Evolutionary conservation across 1,139 yeast species (phyloP).

Genomic region (Pichia sp.): DNA sequence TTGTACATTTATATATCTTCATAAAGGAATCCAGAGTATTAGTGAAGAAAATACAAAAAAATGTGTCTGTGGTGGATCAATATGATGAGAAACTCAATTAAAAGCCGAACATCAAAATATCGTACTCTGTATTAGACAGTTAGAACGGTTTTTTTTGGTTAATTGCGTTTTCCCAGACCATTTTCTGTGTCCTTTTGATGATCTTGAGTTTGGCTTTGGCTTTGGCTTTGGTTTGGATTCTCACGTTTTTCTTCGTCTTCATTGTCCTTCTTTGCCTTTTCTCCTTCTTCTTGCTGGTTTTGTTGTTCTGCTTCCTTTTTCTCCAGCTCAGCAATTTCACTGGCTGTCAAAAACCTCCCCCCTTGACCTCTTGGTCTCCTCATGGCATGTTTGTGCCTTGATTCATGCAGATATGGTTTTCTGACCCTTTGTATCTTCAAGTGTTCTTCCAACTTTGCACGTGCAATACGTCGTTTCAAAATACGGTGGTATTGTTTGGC

Average conservation of each 20-base stretch:
- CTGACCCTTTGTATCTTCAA: constrained; percentile 84
- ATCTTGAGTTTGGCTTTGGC: background rate
- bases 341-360: constrained; percentile 92
- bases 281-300: background rate
- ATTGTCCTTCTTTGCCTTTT: too few species aligned
- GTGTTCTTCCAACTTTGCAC: constrained; percentile 88
- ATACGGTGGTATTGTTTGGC: constrained; percentile 97
- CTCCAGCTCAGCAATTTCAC: constrained; percentile 87
- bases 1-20: too few species aligned
- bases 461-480: constrained; percentile 81
- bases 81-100: too few species aligned
- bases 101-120: too few species aligned
- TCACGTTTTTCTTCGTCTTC: too few species aligned
- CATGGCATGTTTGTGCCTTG: constrained; percentile 99
- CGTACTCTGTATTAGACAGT: too few species aligned
- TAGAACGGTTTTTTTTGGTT: too few species aligned
- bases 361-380: constrained; percentile 99
- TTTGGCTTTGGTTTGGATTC: background rate
- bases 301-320: constrained; percentile 34
- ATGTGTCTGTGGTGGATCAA: too few species aligned
- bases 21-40: too few species aligned
- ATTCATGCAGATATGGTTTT: constrained; percentile 91
- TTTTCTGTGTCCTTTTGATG: too few species aligned
- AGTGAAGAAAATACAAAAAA: too few species aligned
- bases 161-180: too few species aligned